These are phyloP conservation scores for Acanthamoeba triangularis DNA, from an alignment of 208 protist species.

Conservation along the genomic window DNA sequence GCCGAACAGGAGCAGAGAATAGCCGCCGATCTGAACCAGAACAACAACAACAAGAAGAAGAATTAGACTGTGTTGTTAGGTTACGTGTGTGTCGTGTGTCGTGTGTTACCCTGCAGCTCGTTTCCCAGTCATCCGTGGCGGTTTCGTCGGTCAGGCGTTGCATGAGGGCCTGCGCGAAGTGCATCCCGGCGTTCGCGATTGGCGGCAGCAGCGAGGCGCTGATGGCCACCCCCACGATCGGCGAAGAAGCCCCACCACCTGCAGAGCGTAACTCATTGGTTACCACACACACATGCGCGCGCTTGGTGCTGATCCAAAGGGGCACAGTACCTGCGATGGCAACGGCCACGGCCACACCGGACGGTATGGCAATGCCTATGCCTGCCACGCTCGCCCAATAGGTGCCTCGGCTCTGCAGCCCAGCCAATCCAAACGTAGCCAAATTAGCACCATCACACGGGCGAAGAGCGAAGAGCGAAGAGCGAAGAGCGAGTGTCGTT, in stretches of 20 bases:
- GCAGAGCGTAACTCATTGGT: not conserved
- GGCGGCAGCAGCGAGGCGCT: constrained; percentile 73
- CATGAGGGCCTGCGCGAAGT: constrained; percentile 11
- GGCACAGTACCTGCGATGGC: constrained; percentile 1
- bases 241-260: not conserved
- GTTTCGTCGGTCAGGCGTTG: not conserved
- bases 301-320: not conserved
- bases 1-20: constrained; percentile 11
- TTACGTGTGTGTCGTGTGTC: not conserved
- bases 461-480: not conserved
- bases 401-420: not conserved
- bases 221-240: constrained; percentile 76
- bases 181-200: constrained; percentile 57
- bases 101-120: not conserved
- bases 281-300: not conserved
- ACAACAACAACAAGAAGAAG: not conserved
- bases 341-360: constrained; percentile 68
- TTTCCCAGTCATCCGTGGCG: not conserved
- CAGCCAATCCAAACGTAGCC: not conserved
- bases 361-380: constrained; percentile 65
- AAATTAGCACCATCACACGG: not conserved
- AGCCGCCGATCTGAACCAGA: constrained; percentile 46
- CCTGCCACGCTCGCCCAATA: constrained; percentile 28
- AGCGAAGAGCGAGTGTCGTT: not conserved
- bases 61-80: not conserved